Evolutionary conservation across 2,329 filamentous ascomycete species (phyloP), one percentile per base, ranked within the genome.

Genomic region (Leptoxyphium fumago): DNA sequence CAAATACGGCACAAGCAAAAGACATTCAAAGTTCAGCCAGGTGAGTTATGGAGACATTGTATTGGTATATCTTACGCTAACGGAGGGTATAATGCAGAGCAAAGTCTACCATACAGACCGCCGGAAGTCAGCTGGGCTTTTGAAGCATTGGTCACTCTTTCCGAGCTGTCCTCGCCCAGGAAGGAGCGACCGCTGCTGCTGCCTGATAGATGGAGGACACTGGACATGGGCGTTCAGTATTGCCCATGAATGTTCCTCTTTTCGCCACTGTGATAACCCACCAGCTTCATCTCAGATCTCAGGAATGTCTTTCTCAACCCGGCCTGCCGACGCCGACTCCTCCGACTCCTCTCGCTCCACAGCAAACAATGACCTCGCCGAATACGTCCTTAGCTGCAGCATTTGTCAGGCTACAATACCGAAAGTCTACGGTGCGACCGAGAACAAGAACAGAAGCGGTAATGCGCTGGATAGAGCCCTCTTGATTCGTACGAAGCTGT

Each of bases 321-420:
- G 54, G 21, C 21, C 21, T 26, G 21, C 21, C 21, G 21, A 26
- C 7, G 21, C 7, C 7, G 21, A 26, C 21, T 26, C 21, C 21
- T 26, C 21, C 7, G 7, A 26, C 21, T 26, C 21, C 9, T 36
- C 32, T 13, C 3, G 9, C 32, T 13, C 32, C 32, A 36, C 13
- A 13, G 4, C 32, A 9, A 36, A 15, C 11, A 36, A 36, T 13
- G 32, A 13, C 9, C 11, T 36, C 32, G 32, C 9, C 13, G 13
- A 72, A 46, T 58, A 71, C 46, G 64, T 73, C 42, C 69, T 72
- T 52, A 65, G 64, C 48, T 74, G 71, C 52, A 59, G 59, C 26
- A 50, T 71, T 32, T 74, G 71, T 51, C 65, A 68, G 40, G 59
- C 59, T 9, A 64, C 63, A 6, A 60, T 70, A 32, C 60, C 64